phyloP scores from a whole-genome alignment of 1,284 basidiomycete species.

The Inonotus hispidus region DNA sequence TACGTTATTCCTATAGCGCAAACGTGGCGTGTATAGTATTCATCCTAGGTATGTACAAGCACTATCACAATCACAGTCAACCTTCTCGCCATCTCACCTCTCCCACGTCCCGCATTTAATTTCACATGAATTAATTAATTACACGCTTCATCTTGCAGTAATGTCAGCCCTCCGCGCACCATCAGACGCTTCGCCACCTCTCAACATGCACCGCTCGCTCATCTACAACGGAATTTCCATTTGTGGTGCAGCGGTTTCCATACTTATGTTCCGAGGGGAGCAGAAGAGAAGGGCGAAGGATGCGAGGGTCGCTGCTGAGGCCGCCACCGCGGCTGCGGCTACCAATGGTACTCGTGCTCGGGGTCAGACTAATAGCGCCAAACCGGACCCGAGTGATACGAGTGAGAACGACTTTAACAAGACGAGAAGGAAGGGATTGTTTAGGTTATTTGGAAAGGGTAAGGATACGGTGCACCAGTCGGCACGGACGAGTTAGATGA shows the following conservation, averaged over 20 bases:
- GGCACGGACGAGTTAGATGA: too few relatives aligned
- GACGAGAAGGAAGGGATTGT: too few relatives aligned
- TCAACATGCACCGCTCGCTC: constrained; percentile 18
- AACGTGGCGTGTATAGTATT: constrained; percentile 63
- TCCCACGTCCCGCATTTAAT: too few relatives aligned
- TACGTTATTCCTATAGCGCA: constrained; percentile 35
- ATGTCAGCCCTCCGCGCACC: constrained; percentile 18
- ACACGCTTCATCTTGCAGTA: constrained; percentile 29
- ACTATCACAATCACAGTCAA: too few relatives aligned
- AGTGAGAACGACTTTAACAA: too few relatives aligned
- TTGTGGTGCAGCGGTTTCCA: not conserved
- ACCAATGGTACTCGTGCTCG: not conserved
- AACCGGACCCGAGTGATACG: too few relatives aligned
- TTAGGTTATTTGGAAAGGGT: too few relatives aligned
- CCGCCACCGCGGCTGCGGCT: not conserved
- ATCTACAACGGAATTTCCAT: constrained; percentile 15
- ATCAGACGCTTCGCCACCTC: constrained; percentile 10
- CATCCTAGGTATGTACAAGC: constrained; percentile 51
- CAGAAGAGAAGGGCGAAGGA: constrained; percentile 15
- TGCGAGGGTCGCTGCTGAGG: not conserved
- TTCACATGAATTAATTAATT: constrained; percentile 56
- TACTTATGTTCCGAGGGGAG: constrained; percentile 15
- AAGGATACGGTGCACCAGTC: too few relatives aligned
- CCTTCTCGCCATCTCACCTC: too few relatives aligned
- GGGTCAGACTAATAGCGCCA: too few relatives aligned